Conservation (phyloP, 2,329 filamentous ascomycete species). For the Ceratocystiopsis brevicomis region DNA sequence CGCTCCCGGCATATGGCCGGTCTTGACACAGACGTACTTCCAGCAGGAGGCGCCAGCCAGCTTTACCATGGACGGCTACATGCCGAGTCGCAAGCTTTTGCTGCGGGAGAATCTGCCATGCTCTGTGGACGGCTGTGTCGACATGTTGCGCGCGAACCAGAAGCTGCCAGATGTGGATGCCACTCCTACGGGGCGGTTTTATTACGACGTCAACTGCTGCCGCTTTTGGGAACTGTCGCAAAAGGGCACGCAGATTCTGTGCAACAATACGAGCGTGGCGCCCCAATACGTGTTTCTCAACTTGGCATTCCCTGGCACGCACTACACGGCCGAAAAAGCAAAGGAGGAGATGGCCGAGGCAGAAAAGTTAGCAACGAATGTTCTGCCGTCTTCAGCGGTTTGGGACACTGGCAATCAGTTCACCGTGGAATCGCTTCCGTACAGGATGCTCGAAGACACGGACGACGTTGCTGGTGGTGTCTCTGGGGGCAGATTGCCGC, state of each 20-base stretch:
- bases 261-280: slow-evolving; percentile 14
- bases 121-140: slow-evolving; percentile 2
- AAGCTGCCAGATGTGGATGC: slow-evolving; percentile 5
- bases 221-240: slow-evolving; percentile 26
- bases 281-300: slow-evolving; percentile 23
- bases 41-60: slow-evolving; percentile 17
- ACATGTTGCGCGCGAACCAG: slow-evolving; percentile 4
- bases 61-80: slow-evolving; percentile 24
- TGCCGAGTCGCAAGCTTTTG: slow-evolving; percentile 22
- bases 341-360: slow-evolving; percentile 4
- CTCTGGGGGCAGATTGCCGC: too few relatives aligned
- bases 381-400: too few relatives aligned
- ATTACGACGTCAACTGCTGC: slow-evolving; percentile 20
- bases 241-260: slow-evolving; percentile 16
- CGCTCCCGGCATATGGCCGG: slow-evolving; percentile 7
- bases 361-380: too few relatives aligned
- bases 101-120: slow-evolving; percentile 16
- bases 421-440: slow-evolving; percentile 23
- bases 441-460: slow-evolving; percentile 15
- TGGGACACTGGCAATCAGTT: slow-evolving; percentile 15
- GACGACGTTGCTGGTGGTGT: not conserved
- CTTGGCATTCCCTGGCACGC: slow-evolving; percentile 9
- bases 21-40: slow-evolving; percentile 16
- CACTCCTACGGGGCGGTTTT: slow-evolving; percentile 10
- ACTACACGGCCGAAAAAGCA: slow-evolving; percentile 3